phyloP scores from a whole-genome alignment of 164 flowering plant genomes.

The Magnolia kwangsiensis region DNA sequence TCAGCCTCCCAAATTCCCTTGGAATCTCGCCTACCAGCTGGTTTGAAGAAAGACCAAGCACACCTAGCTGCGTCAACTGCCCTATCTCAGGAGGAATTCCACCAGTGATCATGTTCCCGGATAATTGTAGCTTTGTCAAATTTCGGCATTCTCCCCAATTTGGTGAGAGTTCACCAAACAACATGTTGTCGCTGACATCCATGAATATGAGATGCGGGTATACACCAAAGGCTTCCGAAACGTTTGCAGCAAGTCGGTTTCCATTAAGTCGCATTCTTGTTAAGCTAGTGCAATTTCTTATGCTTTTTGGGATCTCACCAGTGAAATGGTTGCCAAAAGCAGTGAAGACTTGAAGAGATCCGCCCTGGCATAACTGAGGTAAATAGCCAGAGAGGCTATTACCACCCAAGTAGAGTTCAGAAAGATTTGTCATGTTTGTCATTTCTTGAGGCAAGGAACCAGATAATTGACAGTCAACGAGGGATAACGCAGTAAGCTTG shows the following conservation, averaged over 20 bases:
- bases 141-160: background rate
- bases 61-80: conserved; percentile 26
- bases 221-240: background rate
- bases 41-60: conserved; percentile 59
- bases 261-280: conserved; percentile 17
- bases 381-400: conserved; percentile 24
- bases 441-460: background rate
- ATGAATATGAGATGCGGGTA: background rate
- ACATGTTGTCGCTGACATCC: background rate
- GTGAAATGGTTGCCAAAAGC: conserved; percentile 15
- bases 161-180: background rate
- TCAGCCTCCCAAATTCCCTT: conserved; percentile 44
- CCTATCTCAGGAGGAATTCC: conserved; percentile 54
- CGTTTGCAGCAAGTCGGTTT: conserved; percentile 13
- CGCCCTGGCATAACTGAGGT: conserved; percentile 18
- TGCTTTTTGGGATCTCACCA: conserved; percentile 23
- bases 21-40: conserved; percentile 60
- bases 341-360: conserved; percentile 11
- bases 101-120: conserved; percentile 72
- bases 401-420: conserved; percentile 6
- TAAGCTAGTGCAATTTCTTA: conserved; percentile 22
- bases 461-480: background rate
- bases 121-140: conserved; percentile 21
- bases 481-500: background rate
- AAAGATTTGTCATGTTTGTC: background rate